Base-by-base conservation (phyloP, 306 rosid species). In the Quercus mongolica region DNA sequence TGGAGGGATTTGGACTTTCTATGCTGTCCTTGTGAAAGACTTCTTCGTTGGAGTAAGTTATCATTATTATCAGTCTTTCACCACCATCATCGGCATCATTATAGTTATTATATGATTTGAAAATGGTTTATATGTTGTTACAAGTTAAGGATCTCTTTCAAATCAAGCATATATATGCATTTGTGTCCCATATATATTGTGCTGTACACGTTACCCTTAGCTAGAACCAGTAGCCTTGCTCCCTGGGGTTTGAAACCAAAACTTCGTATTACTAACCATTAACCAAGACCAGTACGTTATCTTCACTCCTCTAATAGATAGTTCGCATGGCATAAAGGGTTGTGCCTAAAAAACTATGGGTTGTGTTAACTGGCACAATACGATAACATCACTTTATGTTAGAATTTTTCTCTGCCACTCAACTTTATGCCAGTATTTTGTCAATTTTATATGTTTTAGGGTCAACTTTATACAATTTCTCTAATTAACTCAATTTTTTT, bases 1-100 rank as follows among this genome's bases (percentile, higher is more conserved):
- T 8, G 90, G 87, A 35, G 90, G 85, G 23, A 31, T 81, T 33
- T 86, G 90, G 90, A 75, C 85, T 28, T 65, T 63, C 14, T 63
- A 63, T 26, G 69, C 69, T 20, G 69, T 63, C 31, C 69, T 63
- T 10, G 69, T 63, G 17, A 20, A 26, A 28, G 69, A 63, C 0
- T 12, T 63, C 33, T 63, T 63, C 28, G 9, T 63, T 12, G 69
- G 33, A 28, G 69, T 63, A 63, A 63, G 69, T 19, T 26, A 30
- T 63, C 41, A 23, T 63, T 49, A 41, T 41, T 8, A 0, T 41
- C 46, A 41, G 46, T 12, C 9, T 6, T 7, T 21, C 17, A 21
- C 28, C 31, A 58, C 5, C 14, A 58, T 58, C 64, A 58, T 58
- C 30, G 12, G 23, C 30, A 20, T 58, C 4, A 11, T 21, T 10